These are phyloP conservation scores for Castanea crenata DNA, from an alignment of 306 rosid genomes.

Conservation along the genomic window DNA sequence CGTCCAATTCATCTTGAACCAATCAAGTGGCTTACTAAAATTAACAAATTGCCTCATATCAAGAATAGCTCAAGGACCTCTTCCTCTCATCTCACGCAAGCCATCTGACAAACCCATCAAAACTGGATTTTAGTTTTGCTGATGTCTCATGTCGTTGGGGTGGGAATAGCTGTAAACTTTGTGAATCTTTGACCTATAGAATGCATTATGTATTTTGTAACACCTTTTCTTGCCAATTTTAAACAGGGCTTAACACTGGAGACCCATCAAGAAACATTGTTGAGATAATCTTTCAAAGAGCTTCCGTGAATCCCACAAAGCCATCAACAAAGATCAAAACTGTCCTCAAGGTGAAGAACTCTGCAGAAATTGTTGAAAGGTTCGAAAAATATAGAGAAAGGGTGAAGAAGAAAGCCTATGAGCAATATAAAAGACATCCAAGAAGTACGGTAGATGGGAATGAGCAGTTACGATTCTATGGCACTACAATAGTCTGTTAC, in stretches of 20 bases:
- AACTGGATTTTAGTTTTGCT: too few relatives aligned
- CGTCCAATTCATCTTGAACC: too few relatives aligned
- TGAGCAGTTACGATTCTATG: constrained; percentile 54
- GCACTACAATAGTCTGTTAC: constrained; percentile 55
- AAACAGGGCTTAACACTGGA: constrained; percentile 50
- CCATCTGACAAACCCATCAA: too few relatives aligned
- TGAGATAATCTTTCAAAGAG: constrained; percentile 65
- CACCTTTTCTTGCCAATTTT: constrained; percentile 3
- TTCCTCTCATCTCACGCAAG: too few relatives aligned
- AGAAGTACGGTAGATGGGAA: constrained; percentile 72
- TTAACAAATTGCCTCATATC: too few relatives aligned
- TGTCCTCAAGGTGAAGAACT: constrained; percentile 51
- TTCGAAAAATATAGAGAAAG: constrained; percentile 70
- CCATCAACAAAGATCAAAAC: constrained; percentile 43
- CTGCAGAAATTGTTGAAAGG: constrained; percentile 38
- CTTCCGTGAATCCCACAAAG: constrained; percentile 46
- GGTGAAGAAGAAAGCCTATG: constrained; percentile 48
- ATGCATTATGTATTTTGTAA: constrained; percentile 2
- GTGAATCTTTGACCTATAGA: not conserved
- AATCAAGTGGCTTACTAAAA: too few relatives aligned
- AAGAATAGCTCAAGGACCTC: too few relatives aligned
- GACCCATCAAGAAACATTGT: constrained; percentile 69
- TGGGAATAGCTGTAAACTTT: too few relatives aligned
- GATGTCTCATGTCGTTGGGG: too few relatives aligned
- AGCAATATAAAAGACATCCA: constrained; percentile 41